These are phyloP conservation scores for Salix arbutifolia DNA, from an alignment of 345 rosid genomes.

Conservation along the genomic window DNA sequence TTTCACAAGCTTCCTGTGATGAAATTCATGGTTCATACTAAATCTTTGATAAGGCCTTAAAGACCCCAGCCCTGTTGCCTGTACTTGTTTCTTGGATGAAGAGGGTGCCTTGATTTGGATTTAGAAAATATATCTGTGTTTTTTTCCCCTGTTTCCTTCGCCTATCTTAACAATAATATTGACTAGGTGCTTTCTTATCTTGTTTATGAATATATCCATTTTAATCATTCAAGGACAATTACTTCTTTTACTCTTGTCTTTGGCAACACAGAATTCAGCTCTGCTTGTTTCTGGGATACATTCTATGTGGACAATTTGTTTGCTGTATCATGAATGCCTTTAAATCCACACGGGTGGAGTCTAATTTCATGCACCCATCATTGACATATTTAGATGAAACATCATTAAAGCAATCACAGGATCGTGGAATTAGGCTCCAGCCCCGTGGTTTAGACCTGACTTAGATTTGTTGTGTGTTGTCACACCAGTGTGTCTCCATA, in stretches of 20 bases:
- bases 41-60: neutral
- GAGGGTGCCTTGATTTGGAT: neutral
- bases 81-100: neutral
- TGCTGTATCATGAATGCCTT: neutral
- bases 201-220: neutral
- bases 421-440: neutral
- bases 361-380: neutral
- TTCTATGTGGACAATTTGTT: neutral
- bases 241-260: neutral
- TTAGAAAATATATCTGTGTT: neutral
- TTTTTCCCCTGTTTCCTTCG: neutral
- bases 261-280: neutral
- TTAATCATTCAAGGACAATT: neutral
- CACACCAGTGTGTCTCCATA: neutral
- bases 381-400: neutral
- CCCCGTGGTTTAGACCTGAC: neutral
- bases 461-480: neutral
- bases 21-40: neutral
- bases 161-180: neutral
- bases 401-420: neutral
- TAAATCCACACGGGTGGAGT: neutral
- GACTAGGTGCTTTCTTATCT: neutral
- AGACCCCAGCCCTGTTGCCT: neutral
- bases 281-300: neutral
- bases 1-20: neutral